Evolutionary conservation across 352 stramenopile genomes (phyloP).

Genomic region (Blastocystis sp.): DNA sequence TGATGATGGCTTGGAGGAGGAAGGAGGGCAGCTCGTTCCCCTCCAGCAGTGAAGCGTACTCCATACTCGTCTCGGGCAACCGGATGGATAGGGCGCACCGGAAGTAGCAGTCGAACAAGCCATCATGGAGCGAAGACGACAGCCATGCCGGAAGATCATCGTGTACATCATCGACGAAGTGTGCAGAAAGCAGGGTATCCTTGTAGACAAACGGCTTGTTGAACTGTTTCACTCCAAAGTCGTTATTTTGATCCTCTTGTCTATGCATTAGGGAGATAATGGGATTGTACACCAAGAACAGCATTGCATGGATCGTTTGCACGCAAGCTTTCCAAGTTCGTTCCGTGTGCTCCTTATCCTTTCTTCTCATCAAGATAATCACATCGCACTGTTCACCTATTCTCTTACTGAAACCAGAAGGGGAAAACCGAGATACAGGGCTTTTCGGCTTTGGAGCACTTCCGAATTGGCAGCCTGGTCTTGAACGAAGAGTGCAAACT

Average conservation of each 20-base stretch:
- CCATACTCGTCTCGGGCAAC: not conserved
- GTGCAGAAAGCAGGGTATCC: conserved; percentile 28
- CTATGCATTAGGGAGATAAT: not conserved
- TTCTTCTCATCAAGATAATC: conserved; percentile 28
- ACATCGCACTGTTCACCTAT: conserved; percentile 29
- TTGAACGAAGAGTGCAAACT: conserved; percentile 38
- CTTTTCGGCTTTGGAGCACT: conserved; percentile 11
- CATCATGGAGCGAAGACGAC: not conserved
- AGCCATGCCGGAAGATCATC: conserved; percentile 21
- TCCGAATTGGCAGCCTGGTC: not conserved
- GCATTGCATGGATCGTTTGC: conserved; percentile 41
- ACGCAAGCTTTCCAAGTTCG: conserved; percentile 3
- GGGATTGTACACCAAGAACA: conserved; percentile 10
- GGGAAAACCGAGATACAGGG: conserved; percentile 6
- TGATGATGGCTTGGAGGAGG: conserved; percentile 27
- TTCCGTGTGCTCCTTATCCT: not conserved
- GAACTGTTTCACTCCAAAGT: conserved; percentile 7
- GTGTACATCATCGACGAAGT: not conserved
- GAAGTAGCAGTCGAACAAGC: conserved; percentile 47
- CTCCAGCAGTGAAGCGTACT: not conserved
- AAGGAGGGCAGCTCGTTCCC: not conserved
- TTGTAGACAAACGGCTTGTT: conserved; percentile 22
- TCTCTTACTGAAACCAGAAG: not conserved
- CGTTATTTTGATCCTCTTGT: not conserved
- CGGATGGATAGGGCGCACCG: not conserved